These are phyloP conservation scores for Murraya koenigii DNA, from an alignment of 345 rosid genomes.

Conservation along the genomic window DNA sequence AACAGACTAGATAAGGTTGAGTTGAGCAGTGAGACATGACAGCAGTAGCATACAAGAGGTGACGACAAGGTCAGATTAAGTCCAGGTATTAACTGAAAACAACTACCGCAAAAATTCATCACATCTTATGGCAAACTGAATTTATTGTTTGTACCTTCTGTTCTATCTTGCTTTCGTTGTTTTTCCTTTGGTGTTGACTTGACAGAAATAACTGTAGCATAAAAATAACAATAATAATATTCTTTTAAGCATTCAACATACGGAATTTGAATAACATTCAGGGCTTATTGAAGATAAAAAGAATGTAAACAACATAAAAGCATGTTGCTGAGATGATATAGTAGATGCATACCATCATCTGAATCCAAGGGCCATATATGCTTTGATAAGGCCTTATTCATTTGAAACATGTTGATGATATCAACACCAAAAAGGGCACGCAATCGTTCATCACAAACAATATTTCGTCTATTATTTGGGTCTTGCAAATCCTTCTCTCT, in stretches of 20 bases:
- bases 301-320: background rate
- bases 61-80: background rate
- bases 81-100: background rate
- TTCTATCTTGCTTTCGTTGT: conserved; percentile 33
- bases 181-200: conserved; percentile 30
- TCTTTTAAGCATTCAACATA: background rate
- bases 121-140: conserved; percentile 6
- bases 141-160: conserved; percentile 29
- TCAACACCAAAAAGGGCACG: conserved; percentile 41
- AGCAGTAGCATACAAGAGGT: conserved; percentile 1
- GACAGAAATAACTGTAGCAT: conserved; percentile 26
- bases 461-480: conserved; percentile 48
- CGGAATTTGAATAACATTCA: background rate
- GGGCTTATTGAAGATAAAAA: background rate
- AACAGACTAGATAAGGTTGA: background rate
- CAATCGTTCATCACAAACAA: conserved; percentile 50
- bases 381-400: conserved; percentile 54
- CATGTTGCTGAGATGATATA: background rate
- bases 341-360: conserved; percentile 33
- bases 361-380: conserved; percentile 52
- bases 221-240: background rate
- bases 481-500: conserved; percentile 56
- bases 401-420: conserved; percentile 58
- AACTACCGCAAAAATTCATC: background rate
- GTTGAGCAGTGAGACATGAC: background rate